Base-by-base conservation (phyloP, 192 early-diverging fungal species). In the Umbelopsis ramanniana region DNA sequence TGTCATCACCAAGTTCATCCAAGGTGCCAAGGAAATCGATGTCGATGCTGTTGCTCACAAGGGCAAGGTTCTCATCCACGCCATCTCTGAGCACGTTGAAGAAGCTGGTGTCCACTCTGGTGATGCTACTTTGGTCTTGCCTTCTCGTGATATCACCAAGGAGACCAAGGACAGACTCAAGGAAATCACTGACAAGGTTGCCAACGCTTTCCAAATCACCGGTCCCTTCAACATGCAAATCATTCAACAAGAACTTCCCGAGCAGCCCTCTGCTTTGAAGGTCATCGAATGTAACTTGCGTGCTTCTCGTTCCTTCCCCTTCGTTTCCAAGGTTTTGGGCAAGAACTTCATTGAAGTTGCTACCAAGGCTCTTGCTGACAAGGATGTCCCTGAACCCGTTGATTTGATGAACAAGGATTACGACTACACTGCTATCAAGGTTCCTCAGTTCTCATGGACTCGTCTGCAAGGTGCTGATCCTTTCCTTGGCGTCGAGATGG, bases 141-240 rank as follows among this genome's bases (percentile, higher is more conserved):
- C 96, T 5, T 89, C 92, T 22, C 87, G 83, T 23, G 86, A 86
- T 35, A 75, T 94, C 45, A 66, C 79, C 29, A 35, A 72, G 0
- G 75, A 72, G 0, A 89, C 88, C 7, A 84, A 90, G 85, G 35
- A 70, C 63, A 83, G 86, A 46, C 81, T 94, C 73, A 91, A 92
- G 81, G 83, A 77, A 2, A 92, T 96, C 74, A 93, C 96, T 21
- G 87, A 90, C 67, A 93, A 96, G 83, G 90, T 99, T 21, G 96
- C 93, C 21, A 82, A 84, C 40, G 95, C 93, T 6, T 96, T 99
- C 80, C 87, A 92, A 67, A 96, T 98, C 81, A 96, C 96, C n/a
- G 96, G 97, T 11, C 96, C 97, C 2, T 99, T 92, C 93, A 99
- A 99, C 83, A 99, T 99, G 93, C 97, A 99, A 83, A 85, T 99